These are phyloP conservation scores for Strobilomyces dryophilus DNA, from an alignment of 768 basidiomycete species.

Conservation along the genomic window DNA sequence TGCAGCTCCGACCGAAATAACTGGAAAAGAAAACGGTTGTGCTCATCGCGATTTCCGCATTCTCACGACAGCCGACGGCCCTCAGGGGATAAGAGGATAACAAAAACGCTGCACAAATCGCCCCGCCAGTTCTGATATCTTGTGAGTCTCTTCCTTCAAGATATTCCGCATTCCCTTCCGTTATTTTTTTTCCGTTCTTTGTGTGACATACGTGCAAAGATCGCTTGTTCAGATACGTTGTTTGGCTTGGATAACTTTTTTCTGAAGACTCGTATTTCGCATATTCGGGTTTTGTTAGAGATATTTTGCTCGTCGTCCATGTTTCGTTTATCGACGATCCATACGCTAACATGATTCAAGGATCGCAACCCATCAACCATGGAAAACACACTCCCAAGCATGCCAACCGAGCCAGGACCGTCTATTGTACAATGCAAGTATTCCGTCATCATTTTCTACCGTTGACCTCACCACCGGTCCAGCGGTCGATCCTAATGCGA, in stretches of 20 bases:
- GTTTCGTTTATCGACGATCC: conserved; percentile 17
- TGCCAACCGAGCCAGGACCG: conserved; percentile 25
- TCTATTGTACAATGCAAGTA: conserved; percentile 26
- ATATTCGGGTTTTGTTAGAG: conserved; percentile 32
- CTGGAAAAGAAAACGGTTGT: conserved; percentile 20
- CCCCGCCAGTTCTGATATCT: conserved; percentile 15
- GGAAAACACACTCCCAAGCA: conserved; percentile 24
- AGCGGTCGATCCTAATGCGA: conserved; percentile 26
- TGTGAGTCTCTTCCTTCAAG: conserved; percentile 23
- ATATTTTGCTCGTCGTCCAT: conserved; percentile 23
- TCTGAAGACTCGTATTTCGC: conserved; percentile 25
- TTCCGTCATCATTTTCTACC: background rate
- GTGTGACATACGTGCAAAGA: conserved; percentile 7
- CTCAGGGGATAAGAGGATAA: conserved; percentile 33
- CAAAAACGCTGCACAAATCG: conserved; percentile 28
- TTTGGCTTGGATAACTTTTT: conserved; percentile 34
- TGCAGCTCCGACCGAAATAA: conserved; percentile 30
- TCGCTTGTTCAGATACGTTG: conserved; percentile 26
- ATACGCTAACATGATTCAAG: conserved; percentile 26
- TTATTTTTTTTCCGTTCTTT: conserved; percentile 18
- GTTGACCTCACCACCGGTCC: conserved; percentile 5
- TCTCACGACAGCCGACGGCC: conserved; percentile 37
- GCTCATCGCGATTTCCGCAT: conserved; percentile 27
- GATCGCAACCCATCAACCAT: conserved; percentile 15
- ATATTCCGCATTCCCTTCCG: conserved; percentile 7